These are phyloP conservation scores for Hebeloma cylindrosporum DNA, from an alignment of 768 basidiomycete species.

Conservation along the genomic window DNA sequence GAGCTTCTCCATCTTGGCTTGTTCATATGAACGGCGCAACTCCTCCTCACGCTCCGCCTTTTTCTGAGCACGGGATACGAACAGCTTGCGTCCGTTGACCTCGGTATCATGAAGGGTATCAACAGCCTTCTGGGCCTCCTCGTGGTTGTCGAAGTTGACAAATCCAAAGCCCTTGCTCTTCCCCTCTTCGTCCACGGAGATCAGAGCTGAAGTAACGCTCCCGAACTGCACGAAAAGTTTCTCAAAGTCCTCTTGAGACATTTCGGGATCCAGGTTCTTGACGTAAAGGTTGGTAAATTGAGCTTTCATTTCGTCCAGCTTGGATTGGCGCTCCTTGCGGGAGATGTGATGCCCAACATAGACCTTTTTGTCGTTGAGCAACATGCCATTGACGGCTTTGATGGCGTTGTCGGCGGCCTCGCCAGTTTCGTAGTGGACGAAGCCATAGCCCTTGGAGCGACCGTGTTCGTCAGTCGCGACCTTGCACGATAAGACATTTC, in stretches of 20 bases:
- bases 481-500: slow-evolving; percentile 98
- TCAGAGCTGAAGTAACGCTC: slow-evolving; percentile 82
- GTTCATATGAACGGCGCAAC: slow-evolving; percentile 89
- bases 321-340: slow-evolving; percentile 98
- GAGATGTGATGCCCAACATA: slow-evolving; percentile 97
- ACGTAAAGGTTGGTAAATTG: slow-evolving; percentile 98
- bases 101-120: slow-evolving; percentile 88
- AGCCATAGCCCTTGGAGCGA: slow-evolving; percentile 95
- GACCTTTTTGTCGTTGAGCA: slow-evolving; percentile 99
- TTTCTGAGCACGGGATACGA: slow-evolving; percentile 96
- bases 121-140: slow-evolving; percentile 88
- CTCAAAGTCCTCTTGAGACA: slow-evolving; percentile 84
- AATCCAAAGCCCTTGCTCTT: slow-evolving; percentile 98
- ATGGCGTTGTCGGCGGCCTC: slow-evolving; percentile 96
- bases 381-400: slow-evolving; percentile 98
- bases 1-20: slow-evolving; percentile 94
- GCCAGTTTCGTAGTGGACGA: slow-evolving; percentile 98
- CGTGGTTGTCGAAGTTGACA: slow-evolving; percentile 94
- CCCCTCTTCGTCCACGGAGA: slow-evolving; percentile 83
- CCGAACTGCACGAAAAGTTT: slow-evolving; percentile 79
- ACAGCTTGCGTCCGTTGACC: slow-evolving; percentile 83
- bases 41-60: slow-evolving; percentile 98
- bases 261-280: slow-evolving; percentile 91
- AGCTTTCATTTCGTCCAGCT: slow-evolving; percentile 95
- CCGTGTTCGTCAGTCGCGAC: slow-evolving; percentile 96